phyloP scores from a whole-genome alignment of 2,329 filamentous ascomycete species.

The Cladosporium sp. region DNA sequence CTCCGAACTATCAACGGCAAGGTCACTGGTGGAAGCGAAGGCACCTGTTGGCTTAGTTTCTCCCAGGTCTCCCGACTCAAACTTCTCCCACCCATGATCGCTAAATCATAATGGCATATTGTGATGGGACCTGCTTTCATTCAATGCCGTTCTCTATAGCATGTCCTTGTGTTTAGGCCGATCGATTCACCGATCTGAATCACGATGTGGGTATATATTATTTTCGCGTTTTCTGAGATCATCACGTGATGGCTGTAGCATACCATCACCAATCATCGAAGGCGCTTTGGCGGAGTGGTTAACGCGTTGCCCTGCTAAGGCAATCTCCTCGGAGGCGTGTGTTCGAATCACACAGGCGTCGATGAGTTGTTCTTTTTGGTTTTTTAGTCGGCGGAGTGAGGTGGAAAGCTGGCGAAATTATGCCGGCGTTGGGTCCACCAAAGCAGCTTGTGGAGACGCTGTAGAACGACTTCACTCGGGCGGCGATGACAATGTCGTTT shows the following conservation, averaged over 20 bases:
- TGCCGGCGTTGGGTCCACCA: not conserved
- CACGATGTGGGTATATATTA: not conserved
- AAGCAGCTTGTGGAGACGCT: not conserved
- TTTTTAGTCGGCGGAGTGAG: not conserved
- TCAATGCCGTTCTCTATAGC: not conserved
- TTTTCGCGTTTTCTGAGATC: too few species aligned
- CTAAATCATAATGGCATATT: not conserved
- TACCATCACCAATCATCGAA: not conserved
- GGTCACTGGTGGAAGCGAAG: too few species aligned
- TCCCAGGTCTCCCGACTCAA: not conserved
- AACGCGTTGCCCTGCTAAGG: slow-evolving; percentile 1
- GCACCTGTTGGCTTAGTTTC: too few species aligned
- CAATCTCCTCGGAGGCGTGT: slow-evolving; percentile 30
- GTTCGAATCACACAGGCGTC: slow-evolving; percentile 45
- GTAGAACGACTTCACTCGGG: not conserved
- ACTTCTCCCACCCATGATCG: not conserved
- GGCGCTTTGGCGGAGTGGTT: slow-evolving; percentile 10
- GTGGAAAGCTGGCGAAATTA: not conserved
- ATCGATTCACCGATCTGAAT: not conserved
- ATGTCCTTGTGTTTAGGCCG: not conserved
- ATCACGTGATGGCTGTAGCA: not conserved
- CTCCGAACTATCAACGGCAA: too few species aligned
- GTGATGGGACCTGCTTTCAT: not conserved
- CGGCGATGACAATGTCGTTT: not conserved
- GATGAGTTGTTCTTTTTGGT: not conserved